phyloP scores from a whole-genome alignment of 106 monocot species.

The Platanthera guangdongensis region DNA sequence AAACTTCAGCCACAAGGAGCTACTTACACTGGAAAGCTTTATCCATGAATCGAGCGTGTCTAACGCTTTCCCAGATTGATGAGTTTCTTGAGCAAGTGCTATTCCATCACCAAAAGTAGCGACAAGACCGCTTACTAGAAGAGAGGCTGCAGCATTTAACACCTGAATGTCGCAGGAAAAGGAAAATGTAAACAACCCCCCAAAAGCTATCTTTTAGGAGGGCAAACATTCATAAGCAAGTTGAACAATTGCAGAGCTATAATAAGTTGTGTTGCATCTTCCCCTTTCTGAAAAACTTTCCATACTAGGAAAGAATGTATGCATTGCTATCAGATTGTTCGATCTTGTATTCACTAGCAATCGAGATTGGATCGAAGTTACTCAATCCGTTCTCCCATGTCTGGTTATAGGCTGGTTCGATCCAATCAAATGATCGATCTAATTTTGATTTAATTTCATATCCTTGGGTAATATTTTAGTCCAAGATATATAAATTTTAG shows the following conservation, averaged over 20 bases:
- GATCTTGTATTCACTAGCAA: too few species aligned
- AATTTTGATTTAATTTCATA: too few species aligned
- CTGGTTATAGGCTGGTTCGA: too few species aligned
- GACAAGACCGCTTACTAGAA: slow-evolving; percentile 62
- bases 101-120: slow-evolving; percentile 60
- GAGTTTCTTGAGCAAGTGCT: slow-evolving; percentile 55
- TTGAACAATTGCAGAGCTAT: background rate
- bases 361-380: too few species aligned
- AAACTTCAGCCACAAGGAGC: background rate
- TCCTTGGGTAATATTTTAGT: too few species aligned
- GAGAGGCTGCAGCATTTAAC: slow-evolving; percentile 84
- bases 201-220: background rate
- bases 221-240: background rate
- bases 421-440: too few species aligned
- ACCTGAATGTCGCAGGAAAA: slow-evolving; percentile 28
- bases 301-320: too few species aligned
- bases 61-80: slow-evolving; percentile 30
- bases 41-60: background rate
- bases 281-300: too few species aligned
- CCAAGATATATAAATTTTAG: too few species aligned
- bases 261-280: too few species aligned
- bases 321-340: too few species aligned
- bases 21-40: slow-evolving; percentile 1
- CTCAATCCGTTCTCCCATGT: too few species aligned
- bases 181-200: background rate